Evolutionary conservation across 306 rosid genomes (phyloP), one percentile per base, ranked within the genome.

Genomic region (Argentina anserina): DNA sequence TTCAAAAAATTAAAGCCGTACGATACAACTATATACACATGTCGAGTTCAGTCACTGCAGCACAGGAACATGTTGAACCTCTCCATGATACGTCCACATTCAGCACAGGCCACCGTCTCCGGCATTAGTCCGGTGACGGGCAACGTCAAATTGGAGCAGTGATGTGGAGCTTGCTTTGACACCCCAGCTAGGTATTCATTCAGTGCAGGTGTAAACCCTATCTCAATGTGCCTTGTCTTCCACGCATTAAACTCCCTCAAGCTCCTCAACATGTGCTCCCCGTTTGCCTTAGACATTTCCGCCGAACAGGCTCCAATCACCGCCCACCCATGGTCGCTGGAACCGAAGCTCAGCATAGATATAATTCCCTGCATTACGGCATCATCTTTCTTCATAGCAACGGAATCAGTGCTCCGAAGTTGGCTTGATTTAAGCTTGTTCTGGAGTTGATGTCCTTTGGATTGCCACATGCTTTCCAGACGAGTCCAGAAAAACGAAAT

Each of bases 401-500:
- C 76, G 2, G 29, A 56, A 26, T 26, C 62, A 6, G 17, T 11
- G 31, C 63, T 74, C 20, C 62, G 75, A 7, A 52, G 8, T 2
- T 17, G 50, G 23, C 65, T 58, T 36, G 73, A 49, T 37, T 21
- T 53, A 14, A n/a, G 47, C 74, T 36, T 31, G 4, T 20, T 13
- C 65, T 36, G 49, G 3, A 49, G 68, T 10, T 70, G 74, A 13
- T 70, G 49, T 15, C 74, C 74, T 58, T 52, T 70, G 25, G 74
- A 70, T 7, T 70, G 37, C 74, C 74, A 70, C 74, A 70, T 70
- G 64, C 65, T 23, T 31, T 52, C 74, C 3, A 70, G 50, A 15
- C 74, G 74, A 23, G 80, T 65, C 96, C 96, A 90, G 81, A 90
- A 90, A 84, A 81, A 88, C 93, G 93, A 88, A 11, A 85, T 84